These are phyloP conservation scores for Naematelia aurantialba DNA, from an alignment of 768 basidiomycete genomes.

Conservation along the genomic window DNA sequence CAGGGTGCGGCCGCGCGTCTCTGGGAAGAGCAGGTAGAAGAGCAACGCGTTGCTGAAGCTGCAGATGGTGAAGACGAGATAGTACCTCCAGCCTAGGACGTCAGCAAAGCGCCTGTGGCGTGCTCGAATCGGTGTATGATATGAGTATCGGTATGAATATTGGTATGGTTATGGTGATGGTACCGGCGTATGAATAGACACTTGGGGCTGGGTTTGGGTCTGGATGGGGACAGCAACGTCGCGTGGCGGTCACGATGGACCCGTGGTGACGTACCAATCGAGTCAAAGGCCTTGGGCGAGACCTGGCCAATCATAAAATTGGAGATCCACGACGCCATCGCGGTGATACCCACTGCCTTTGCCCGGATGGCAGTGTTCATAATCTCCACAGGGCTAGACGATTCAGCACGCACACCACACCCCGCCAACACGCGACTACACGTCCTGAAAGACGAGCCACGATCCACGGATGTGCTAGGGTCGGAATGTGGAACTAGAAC, in stretches of 20 bases:
- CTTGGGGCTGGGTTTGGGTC: too few species aligned
- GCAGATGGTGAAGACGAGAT: constrained; percentile 44
- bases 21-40: constrained; percentile 44
- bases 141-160: too few species aligned
- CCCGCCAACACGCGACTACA: too few species aligned
- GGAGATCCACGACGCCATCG: constrained; percentile 42
- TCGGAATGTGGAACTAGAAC: background rate
- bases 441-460: too few species aligned
- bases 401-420: constrained; percentile 4
- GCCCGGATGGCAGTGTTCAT: constrained; percentile 76
- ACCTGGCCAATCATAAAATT: constrained; percentile 47
- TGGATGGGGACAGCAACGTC: background rate
- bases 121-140: too few species aligned
- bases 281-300: constrained; percentile 34
- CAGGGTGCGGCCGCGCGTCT: constrained; percentile 37
- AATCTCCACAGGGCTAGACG: constrained; percentile 63
- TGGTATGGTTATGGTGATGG: too few species aligned
- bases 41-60: constrained; percentile 42
- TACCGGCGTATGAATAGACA: too few species aligned
- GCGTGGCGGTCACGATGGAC: background rate
- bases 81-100: constrained; percentile 42
- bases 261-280: constrained; percentile 24
- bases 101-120: too few species aligned
- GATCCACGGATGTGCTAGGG: too few species aligned
- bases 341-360: constrained; percentile 72